These are phyloP conservation scores for Marvania coccoides DNA, from an alignment of 139 green algal genomes.

Conservation along the genomic window DNA sequence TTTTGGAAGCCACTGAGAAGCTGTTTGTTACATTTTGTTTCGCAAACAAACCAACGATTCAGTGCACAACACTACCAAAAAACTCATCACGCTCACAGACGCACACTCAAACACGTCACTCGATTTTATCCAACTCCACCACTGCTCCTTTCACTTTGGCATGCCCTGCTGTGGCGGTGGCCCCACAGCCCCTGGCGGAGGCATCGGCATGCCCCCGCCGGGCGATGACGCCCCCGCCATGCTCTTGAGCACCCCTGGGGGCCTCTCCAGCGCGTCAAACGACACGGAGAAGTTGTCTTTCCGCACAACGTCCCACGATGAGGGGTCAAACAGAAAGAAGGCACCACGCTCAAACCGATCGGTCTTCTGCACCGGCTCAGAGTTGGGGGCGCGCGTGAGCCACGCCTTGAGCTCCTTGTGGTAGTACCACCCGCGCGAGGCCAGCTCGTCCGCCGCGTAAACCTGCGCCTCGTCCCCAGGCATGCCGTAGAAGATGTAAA, in stretches of 20 bases:
- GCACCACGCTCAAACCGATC: constrained; percentile 76
- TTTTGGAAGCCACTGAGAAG: too few species aligned
- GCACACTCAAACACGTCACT: too few species aligned
- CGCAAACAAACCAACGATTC: too few species aligned
- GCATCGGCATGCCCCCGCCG: too few species aligned
- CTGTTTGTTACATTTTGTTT: too few species aligned
- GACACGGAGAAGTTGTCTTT: constrained; percentile 53
- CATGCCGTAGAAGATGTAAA: constrained; percentile 96
- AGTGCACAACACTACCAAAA: too few species aligned
- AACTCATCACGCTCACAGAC: too few species aligned
- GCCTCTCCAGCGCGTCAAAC: constrained; percentile 60
- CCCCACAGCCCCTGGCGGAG: too few species aligned
- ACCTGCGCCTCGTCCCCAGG: constrained; percentile 83
- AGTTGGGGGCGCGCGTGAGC: constrained; percentile 73
- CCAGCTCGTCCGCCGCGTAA: constrained; percentile 90
- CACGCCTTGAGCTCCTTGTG: constrained; percentile 78
- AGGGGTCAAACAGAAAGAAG: constrained; percentile 89
- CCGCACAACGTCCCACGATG: constrained; percentile 74
- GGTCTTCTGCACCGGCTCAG: constrained; percentile 72
- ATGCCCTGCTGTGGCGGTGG: too few species aligned
- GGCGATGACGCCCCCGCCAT: too few species aligned
- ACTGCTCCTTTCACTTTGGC: too few species aligned
- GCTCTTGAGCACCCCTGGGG: constrained; percentile 24
- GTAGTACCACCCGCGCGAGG: constrained; percentile 76
- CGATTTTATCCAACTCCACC: too few species aligned